Evolutionary conservation across 2,329 filamentous ascomycete species (phyloP), one percentile per base, ranked within the genome.

Genomic region (Cordyceps cateniannulata): DNA sequence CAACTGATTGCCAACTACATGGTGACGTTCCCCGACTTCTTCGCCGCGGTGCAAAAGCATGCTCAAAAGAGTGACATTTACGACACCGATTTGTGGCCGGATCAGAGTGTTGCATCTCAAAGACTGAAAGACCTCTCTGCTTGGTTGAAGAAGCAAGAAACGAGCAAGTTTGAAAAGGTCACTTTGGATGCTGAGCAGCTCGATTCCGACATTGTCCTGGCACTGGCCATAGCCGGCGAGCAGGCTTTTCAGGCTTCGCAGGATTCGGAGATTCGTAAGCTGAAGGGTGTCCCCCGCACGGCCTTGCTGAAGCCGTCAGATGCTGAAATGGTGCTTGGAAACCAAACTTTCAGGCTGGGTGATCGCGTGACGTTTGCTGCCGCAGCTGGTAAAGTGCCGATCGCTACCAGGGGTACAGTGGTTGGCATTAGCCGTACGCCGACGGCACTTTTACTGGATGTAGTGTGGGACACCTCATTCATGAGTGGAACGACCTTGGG

Each of bases 401-500:
- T 99, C 68, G 93, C 90, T 40, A 90, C 90, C 58, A 86, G 89
- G 59, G 95, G 96, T 68, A 98, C 95, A 1, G 91, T 99, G n/a
- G 88, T 96, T 61, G 95, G 95, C 40, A 89, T 97, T 70, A 97
- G 92, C 63, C 88, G 91, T 60, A 97, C 93, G 32, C 83, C 92
- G 22, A 89, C 90, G 60, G 88, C 88, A 27, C 84, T 90, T 51
- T 81, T 97, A 62, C 81, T 99, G 42, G 95, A 99, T 71, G 85
- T 98, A 61, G 87, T 99, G 8, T 99, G 96, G 75, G 96, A 99
- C 72, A 85, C 85, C 14, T 89, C 91, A 0, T 99, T 99, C 75
- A 98, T 99, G 93, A 96, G 92, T 70, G 95, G 95, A 64, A 97
- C 93, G 1, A 95, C 90, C 0, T 82, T 99, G 18, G 90, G 91